Base-by-base conservation (phyloP, 1,284 basidiomycete species). In the Rugosomyces carneus region DNA sequence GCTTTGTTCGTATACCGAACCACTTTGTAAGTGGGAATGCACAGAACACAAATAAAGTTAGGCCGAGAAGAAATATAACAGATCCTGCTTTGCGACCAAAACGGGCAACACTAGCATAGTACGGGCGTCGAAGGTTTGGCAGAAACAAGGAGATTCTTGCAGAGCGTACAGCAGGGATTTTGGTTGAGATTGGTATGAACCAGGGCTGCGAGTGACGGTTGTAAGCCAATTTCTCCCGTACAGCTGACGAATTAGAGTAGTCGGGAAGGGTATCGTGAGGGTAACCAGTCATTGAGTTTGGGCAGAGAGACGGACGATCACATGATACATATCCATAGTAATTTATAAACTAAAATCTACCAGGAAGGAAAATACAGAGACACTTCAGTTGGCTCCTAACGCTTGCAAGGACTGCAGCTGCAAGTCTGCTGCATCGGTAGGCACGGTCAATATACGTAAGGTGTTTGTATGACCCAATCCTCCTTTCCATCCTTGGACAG, bases 401-500 rank as follows among this genome's bases (percentile, higher is more conserved):
- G 67, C 61, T 3, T 72, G 72, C 48, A 90, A 68, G 42, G 84
- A 75, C 66, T 89, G 84, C 67, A 87, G 63, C 66, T 87, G 83
- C 49, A 95, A 72, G 67, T 95, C 91, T 45, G 87, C 84, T 42
- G 71, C 58, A 61, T 93, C 89, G 37, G 87, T 89, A n/a, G 92
- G 92, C 40, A 94, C 92, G 45, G 78, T 78, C 56, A 90, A 65
- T 50, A 90, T 75, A 47, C 87, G 83, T 48, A 90, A 70, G 16
- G 88, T 90, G 72, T 90, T 90, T 51, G 87, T 91, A 74, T 96
- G 91, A 37, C 94, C 94, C 48, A 95, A 80, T 54, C 96, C 95
- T 44, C 93, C 93, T 72, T 95, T 94, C 95, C 95, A 99, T 41
- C 96, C 96, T 70, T 99, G 96, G 8, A 99, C 85, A 41, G 95